Evolutionary conservation across 495 filamentous ascomycete genomes (phyloP).

Genomic region (Aspergillus baeticus): DNA sequence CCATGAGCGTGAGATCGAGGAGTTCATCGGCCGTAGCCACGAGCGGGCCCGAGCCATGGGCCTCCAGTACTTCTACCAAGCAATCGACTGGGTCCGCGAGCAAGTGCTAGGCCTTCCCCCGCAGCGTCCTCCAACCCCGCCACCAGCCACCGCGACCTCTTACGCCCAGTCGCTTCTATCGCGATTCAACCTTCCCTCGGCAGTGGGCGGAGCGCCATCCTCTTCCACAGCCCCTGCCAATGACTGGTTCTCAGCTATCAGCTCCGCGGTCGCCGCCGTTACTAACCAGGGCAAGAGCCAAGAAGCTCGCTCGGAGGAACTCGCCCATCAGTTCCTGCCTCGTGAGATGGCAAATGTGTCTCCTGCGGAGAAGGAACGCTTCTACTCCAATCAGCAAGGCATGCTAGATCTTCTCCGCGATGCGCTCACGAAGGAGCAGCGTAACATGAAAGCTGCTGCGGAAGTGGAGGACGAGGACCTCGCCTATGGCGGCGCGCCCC

Average conservation of each 20-base stretch:
- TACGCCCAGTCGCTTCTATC: constrained; percentile 82
- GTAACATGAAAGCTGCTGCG: constrained; percentile 38
- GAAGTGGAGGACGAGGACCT: constrained; percentile 47
- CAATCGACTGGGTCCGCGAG: constrained; percentile 71
- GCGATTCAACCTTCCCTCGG: constrained; percentile 76
- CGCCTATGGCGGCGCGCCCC: constrained; percentile 43
- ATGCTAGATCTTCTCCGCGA: constrained; percentile 66
- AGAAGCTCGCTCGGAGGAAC: constrained; percentile 51
- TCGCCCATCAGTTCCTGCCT: constrained; percentile 66
- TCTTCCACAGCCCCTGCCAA: constrained; percentile 52
- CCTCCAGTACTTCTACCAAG: constrained; percentile 75
- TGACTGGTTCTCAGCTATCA: constrained; percentile 64
- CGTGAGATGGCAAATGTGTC: constrained; percentile 55
- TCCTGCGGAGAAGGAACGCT: constrained; percentile 62
- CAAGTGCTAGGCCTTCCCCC: constrained; percentile 70
- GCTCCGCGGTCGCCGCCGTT: constrained; percentile 60
- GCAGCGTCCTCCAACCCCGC: constrained; percentile 48
- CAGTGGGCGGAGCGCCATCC: constrained; percentile 35
- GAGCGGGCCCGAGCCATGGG: constrained; percentile 78
- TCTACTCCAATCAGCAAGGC: constrained; percentile 72
- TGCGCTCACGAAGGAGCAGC: constrained; percentile 73
- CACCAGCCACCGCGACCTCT: constrained; percentile 40
- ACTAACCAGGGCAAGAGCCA: constrained; percentile 40
- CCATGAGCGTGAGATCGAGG: constrained; percentile 88
- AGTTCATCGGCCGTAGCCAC: constrained; percentile 78